These are phyloP conservation scores for Fusarium veterinarium DNA, from an alignment of 2,329 filamentous ascomycete genomes.

Conservation along the genomic window DNA sequence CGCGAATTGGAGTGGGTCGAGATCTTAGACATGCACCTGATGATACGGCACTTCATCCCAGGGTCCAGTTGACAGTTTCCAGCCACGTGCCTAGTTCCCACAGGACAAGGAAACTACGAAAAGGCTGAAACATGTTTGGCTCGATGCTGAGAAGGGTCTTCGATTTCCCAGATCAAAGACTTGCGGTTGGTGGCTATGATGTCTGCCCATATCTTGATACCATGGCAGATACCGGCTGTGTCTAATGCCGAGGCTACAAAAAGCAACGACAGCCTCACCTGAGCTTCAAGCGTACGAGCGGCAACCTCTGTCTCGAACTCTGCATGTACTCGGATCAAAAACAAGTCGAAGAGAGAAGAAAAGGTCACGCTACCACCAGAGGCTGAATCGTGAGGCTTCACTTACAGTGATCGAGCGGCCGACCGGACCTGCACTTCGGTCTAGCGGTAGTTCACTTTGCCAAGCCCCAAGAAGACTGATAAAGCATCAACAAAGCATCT, in stretches of 20 bases:
- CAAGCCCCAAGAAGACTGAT: neutral
- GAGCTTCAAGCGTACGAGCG: neutral
- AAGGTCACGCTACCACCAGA: neutral
- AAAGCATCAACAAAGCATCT: neutral
- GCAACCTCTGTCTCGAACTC: neutral
- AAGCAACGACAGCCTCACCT: neutral
- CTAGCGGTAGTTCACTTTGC: neutral
- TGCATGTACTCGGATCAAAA: neutral
- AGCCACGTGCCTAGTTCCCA: slow-evolving; percentile 11
- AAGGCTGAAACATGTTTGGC: neutral
- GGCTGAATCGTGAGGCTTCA: neutral
- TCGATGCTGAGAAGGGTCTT: neutral
- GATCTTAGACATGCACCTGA: slow-evolving; percentile 5
- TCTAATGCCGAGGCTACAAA: neutral
- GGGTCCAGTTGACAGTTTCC: neutral
- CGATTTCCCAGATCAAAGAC: neutral
- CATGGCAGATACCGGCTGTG: neutral
- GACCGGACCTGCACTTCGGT: neutral
- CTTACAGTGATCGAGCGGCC: neutral
- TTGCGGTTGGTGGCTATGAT: neutral
- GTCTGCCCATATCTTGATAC: neutral
- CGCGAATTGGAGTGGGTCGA: neutral
- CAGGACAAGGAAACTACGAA: neutral
- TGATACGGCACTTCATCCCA: neutral
- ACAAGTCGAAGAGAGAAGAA: neutral